These are phyloP conservation scores for Coemansia sp. DNA, from an alignment of 192 early-diverging fungal species.

Conservation along the genomic window DNA sequence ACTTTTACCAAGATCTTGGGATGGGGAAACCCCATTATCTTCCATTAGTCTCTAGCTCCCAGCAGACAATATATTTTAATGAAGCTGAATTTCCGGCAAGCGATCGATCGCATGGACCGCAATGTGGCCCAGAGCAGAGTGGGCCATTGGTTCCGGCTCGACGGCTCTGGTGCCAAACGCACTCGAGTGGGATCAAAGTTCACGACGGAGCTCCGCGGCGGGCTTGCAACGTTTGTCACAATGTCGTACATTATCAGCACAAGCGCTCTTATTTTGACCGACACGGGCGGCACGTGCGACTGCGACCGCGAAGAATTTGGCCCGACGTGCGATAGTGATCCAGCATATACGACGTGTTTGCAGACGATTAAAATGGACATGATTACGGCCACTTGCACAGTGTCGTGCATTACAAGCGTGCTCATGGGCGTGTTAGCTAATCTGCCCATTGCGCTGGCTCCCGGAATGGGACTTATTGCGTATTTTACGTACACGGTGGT, in stretches of 20 bases:
- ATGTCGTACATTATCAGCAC: constrained; percentile 77
- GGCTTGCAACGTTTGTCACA: constrained; percentile 66
- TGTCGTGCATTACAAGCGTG: constrained; percentile 63
- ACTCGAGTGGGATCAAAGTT: constrained; percentile 66
- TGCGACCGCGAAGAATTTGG: constrained; percentile 59
- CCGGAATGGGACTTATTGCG: constrained; percentile 81
- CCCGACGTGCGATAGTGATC: constrained; percentile 59
- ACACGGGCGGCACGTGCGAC: constrained; percentile 77
- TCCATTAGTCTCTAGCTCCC: no score
- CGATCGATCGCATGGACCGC: no score
- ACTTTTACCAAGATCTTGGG: no score
- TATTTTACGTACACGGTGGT: constrained; percentile 86
- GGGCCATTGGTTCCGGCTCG: constrained; percentile 65
- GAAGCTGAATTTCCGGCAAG: no score
- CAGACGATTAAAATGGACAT: constrained; percentile 65
- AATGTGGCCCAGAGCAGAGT: constrained; percentile 6
- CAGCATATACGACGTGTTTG: constrained; percentile 64
- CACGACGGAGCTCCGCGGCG: constrained; percentile 68
- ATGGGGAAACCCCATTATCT: no score
- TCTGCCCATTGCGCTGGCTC: constrained; percentile 76
- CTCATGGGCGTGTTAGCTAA: constrained; percentile 73
- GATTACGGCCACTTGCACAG: constrained; percentile 71
- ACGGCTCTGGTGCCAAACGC: constrained; percentile 58
- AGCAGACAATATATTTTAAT: no score
- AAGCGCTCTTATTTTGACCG: constrained; percentile 72